Conservation (phyloP, 139 green algal genomes). For the Chlamydomonas urium region DNA sequence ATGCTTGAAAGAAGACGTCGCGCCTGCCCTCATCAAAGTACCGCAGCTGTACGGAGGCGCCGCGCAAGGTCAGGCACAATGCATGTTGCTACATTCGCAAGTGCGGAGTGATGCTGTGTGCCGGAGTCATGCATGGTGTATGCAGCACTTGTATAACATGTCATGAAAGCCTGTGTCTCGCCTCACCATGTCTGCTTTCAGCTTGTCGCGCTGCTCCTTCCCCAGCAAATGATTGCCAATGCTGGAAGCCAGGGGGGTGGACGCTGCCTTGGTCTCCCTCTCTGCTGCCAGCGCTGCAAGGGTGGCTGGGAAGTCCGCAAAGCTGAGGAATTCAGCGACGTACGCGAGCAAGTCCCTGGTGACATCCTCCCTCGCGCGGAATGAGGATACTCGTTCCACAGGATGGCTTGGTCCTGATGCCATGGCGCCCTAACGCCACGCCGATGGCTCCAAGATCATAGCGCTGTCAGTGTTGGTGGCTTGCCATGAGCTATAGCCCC, state of each 20-base stretch:
- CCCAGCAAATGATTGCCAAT: conserved; percentile 1
- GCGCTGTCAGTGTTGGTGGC: no score
- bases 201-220: conserved; percentile 15
- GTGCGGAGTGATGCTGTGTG: background rate
- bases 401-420: background rate
- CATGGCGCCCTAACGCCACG: background rate
- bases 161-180: background rate
- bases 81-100: background rate
- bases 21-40: conserved; percentile 38
- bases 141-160: background rate
- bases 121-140: background rate
- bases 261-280: background rate
- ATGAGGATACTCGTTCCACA: background rate
- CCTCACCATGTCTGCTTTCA: conserved; percentile 28
- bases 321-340: conserved; percentile 19
- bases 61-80: background rate
- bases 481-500: no score
- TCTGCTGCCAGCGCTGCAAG: conserved; percentile 10
- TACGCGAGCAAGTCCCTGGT: conserved; percentile 24
- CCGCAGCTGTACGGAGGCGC: conserved; percentile 13
- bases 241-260: background rate
- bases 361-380: conserved; percentile 15
- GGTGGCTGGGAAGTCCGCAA: conserved; percentile 12
- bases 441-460: no score
- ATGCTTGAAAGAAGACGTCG: conserved; percentile 32